Conservation (phyloP, 257 asterid genomes). For the Gentiana straminea region DNA sequence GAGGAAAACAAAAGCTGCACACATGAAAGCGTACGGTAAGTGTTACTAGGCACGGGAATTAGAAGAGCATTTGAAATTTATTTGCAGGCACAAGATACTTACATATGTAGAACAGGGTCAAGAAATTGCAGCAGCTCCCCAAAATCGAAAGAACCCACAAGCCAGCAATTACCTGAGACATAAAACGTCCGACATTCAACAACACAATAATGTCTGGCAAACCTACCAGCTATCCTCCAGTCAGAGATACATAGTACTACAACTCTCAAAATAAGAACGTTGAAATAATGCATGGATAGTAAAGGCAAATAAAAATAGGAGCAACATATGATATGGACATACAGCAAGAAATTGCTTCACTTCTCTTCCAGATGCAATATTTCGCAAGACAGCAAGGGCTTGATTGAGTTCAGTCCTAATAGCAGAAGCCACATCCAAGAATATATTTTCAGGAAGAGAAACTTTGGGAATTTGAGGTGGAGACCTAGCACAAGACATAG, state of each 20-base stretch:
- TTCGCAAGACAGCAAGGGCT: constrained; percentile 52
- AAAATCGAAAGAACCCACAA: constrained; percentile 62
- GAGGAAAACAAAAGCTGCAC: constrained; percentile 52
- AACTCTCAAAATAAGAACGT: not conserved
- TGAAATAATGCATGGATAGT: too few relatives aligned
- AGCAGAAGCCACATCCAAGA: constrained; percentile 64
- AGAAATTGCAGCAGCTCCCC: constrained; percentile 65
- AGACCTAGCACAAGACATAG: constrained; percentile 34
- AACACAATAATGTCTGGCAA: too few relatives aligned
- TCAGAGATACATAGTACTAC: too few relatives aligned
- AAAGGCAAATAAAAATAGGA: too few relatives aligned
- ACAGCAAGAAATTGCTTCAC: constrained; percentile 72
- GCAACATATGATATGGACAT: constrained; percentile 11
- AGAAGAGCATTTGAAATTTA: not conserved
- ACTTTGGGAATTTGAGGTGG: constrained; percentile 77
- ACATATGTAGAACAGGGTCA: constrained; percentile 68
- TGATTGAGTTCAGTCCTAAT: constrained; percentile 66
- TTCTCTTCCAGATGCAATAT: constrained; percentile 75
- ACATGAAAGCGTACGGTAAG: not conserved
- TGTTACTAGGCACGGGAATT: not conserved
- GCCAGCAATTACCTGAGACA: constrained; percentile 61
- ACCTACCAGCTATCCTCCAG: too few relatives aligned
- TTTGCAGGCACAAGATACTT: constrained; percentile 15
- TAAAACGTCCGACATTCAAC: too few relatives aligned
- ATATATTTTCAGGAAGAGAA: constrained; percentile 57